Conservation (phyloP, 192 early-diverging fungal species). For the Backusella australiensis region DNA sequence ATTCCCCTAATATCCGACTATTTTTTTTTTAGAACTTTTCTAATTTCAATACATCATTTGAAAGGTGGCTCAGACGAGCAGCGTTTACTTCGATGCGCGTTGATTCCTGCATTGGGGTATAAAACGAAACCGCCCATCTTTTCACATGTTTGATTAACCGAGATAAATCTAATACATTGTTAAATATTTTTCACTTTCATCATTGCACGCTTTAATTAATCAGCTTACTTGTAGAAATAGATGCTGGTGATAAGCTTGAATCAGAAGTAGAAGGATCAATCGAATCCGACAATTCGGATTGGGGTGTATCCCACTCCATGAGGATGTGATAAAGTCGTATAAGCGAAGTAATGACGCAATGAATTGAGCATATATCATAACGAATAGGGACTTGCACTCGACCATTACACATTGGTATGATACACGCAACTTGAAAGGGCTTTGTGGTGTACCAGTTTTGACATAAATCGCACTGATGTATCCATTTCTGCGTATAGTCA, state of each 20-base stretch:
- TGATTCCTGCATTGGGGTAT: not conserved
- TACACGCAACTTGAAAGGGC: conserved; percentile 14
- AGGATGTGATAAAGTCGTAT: conserved; percentile 1
- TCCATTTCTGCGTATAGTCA: not conserved
- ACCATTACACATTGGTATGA: conserved; percentile 21
- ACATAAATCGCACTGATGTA: conserved; percentile 23
- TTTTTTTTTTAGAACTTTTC: conserved; percentile 20
- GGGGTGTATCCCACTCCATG: conserved; percentile 2
- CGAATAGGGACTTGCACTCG: conserved; percentile 25
- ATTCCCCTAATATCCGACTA: not conserved
- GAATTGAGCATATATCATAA: conserved; percentile 21
- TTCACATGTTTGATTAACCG: not conserved
- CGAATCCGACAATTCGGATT: not conserved
- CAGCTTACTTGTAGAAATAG: not conserved
- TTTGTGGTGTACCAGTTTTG: not conserved
- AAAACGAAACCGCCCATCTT: not conserved
- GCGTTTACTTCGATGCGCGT: not conserved
- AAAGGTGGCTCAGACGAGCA: conserved; percentile 7
- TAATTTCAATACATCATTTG: conserved; percentile 18
- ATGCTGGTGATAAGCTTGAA: not conserved
- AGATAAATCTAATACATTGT: not conserved
- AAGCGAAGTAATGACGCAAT: not conserved
- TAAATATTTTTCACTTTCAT: not conserved
- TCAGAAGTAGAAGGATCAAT: not conserved
- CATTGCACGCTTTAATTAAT: not conserved